phyloP scores from a whole-genome alignment of 2,329 filamentous ascomycete genomes.

The Geosmithia putterillii region DNA sequence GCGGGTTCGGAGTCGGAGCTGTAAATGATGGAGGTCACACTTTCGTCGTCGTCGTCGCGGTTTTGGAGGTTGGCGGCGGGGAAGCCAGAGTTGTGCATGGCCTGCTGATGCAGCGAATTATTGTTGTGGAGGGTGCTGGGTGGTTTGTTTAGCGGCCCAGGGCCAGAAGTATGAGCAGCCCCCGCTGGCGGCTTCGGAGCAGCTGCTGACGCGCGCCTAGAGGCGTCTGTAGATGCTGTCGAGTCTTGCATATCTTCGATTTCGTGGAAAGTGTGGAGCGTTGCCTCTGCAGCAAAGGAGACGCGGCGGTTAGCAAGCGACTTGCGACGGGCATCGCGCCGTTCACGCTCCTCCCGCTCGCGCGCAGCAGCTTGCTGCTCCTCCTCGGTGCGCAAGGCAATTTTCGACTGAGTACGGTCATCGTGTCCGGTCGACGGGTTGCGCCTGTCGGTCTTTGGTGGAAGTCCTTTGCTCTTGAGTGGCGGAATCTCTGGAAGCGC shows the following conservation, averaged over 20 bases:
- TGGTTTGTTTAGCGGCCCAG: constrained; percentile 14
- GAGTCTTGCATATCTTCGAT: constrained; percentile 82
- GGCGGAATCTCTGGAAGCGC: constrained; percentile 55
- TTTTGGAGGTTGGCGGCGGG: constrained; percentile 52
- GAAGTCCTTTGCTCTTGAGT: constrained; percentile 28
- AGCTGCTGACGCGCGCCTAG: constrained; percentile 55
- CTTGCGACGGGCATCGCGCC: constrained; percentile 81
- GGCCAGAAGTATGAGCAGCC: not conserved
- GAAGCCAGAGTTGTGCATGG: constrained; percentile 52
- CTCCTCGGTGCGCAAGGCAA: constrained; percentile 57
- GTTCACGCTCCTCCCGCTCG: constrained; percentile 59
- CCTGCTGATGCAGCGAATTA: constrained; percentile 23
- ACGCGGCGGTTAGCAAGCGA: constrained; percentile 87
- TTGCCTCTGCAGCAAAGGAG: constrained; percentile 94
- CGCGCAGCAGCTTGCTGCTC: constrained; percentile 57
- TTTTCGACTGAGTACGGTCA: constrained; percentile 33
- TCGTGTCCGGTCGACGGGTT: constrained; percentile 2
- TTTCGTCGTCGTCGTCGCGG: constrained; percentile 52
- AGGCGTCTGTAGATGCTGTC: constrained; percentile 67
- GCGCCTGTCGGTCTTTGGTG: not conserved
- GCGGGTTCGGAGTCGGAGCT: constrained; percentile 53
- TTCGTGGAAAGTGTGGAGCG: constrained; percentile 92
- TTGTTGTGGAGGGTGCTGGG: not conserved
- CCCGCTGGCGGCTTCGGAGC: not conserved
- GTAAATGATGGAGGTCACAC: constrained; percentile 66